Evolutionary conservation across 2,329 filamentous ascomycete genomes (phyloP).

Genomic region (Stagonosporopsis rhizophila): DNA sequence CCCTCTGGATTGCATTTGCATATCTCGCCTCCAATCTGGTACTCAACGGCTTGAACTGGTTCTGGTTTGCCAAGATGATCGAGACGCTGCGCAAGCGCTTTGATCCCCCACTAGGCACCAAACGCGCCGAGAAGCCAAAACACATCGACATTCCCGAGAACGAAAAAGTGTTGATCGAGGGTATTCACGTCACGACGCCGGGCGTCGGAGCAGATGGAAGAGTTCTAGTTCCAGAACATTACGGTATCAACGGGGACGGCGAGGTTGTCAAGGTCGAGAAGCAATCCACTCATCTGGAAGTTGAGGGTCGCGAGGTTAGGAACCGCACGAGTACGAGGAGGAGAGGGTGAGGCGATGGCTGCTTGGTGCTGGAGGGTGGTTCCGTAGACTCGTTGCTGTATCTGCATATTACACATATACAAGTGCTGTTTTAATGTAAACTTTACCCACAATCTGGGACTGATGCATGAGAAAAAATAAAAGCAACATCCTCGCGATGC

Average conservation of each 20-base stretch:
- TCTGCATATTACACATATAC: neutral
- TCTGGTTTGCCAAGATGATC: conserved; percentile 90
- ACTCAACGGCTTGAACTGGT: conserved; percentile 79
- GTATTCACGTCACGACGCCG: conserved; percentile 42
- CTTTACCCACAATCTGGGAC: neutral
- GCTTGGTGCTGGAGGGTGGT: neutral
- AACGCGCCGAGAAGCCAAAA: conserved; percentile 25
- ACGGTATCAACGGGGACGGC: conserved; percentile 20
- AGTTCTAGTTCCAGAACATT: conserved; percentile 30
- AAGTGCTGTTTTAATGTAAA: neutral
- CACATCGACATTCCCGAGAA: conserved; percentile 27
- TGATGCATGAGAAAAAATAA: too few relatives aligned
- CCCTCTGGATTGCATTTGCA: conserved; percentile 71
- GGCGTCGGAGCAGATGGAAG: conserved; percentile 21
- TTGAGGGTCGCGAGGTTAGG: conserved; percentile 37
- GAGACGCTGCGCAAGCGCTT: conserved; percentile 79
- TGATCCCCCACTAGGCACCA: conserved; percentile 62
- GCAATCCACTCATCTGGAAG: conserved; percentile 36
- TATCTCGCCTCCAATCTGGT: conserved; percentile 75
- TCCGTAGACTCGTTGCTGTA: neutral
- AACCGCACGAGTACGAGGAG: conserved; percentile 29
- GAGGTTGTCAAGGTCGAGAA: conserved; percentile 31
- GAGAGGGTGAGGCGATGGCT: conserved; percentile 10
- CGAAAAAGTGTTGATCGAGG: conserved; percentile 44
- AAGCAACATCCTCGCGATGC: neutral